Base-by-base conservation (phyloP, 2,329 filamentous ascomycete genomes). In the Pyrenochaeta sp. region DNA sequence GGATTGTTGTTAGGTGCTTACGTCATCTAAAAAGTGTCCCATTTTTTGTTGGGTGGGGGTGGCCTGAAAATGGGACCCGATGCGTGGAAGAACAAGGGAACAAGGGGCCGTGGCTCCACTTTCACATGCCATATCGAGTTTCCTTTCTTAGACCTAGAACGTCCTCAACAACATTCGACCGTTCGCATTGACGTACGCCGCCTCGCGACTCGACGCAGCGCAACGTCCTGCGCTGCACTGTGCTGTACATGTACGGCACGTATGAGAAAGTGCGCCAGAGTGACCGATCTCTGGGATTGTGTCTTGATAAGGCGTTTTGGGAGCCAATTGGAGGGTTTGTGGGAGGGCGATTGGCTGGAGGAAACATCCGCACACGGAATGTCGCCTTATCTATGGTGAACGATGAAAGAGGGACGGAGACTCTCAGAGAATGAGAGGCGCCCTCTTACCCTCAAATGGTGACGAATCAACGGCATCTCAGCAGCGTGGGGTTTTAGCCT, bases 111-210 rank as follows among this genome's bases (percentile, higher is more conserved):
- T 30, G 2, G 2, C 46, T 58, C 59, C 64, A 66, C 61, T 62
- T 62, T 66, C 64, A 66, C 64, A 66, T 66, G 64, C 48, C 34
- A 58, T 48, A 42, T 42, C 24, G 30, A 47, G 43, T 43, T 52
- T 50, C 36, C 52, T 53, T 53, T 49, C 46, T 45, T 44, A 45
- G 60, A 42, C 49, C 37, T 43, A 51, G 51, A 57, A 54, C 34
- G 51, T 46, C 28, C 57, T 60, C 49, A 56, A 62, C 54, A 53
- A 47, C 51, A 48, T 50, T 50, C 40, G 46, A 42, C 44, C 40
- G 54, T 57, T 55, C 46, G 25, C 37, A 48, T 59, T 51, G 54
- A 59, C 50, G 54, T 47, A 49, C 46, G 47, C 53, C 42, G 48
- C 52, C 40, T 54, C 43, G 60, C 50, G 49, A 51, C 2, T 10